Evolutionary conservation across 2,329 filamentous ascomycete genomes (phyloP), one percentile per base, ranked within the genome.

Genomic region (Colletotrichum tofieldiae): DNA sequence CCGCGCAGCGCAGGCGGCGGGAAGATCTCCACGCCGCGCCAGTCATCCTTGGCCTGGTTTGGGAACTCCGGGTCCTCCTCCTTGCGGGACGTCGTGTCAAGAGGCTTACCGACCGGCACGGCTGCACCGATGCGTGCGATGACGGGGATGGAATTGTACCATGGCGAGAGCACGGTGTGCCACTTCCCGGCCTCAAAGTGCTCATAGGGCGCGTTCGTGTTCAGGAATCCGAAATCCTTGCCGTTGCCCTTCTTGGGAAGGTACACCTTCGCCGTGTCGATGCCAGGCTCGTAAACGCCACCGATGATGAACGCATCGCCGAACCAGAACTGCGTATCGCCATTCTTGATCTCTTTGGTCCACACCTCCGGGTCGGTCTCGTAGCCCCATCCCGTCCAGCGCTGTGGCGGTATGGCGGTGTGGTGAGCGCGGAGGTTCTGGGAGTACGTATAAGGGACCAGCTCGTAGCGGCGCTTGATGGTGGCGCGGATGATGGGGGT

Each of bases 301-400:
- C 90, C 90, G 9, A 94, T 83, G 0, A 94, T 84, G 11, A 94
- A 81, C 0, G 87, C 84, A 66, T 93, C 90, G 14, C 92, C 92
- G 32, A 94, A 87, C 92, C 92, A 94, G 82, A 91, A 94, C 77
- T 94, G 92, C 5, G 88, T 88, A 75, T 94, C 92, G 9, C 92
- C 92, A 39, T 88, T 84, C 67, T 88, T 90, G 3, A 93, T 81
- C 0, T 84, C 77, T 59, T 84, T 85, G 2, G 83, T 89, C 92
- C 92, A 94, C 0, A 94, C 89, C 72, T 90, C 89, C 0, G 89
- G 83, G 75, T 94, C 92, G 0, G 81, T 77, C 77, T 94, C 92
- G 76, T 92, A 93, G 35, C 91, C 92, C 91, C 92, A 94, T 0
- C 92, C 93, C 0, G 90, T 90, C 92, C 93, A 94, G 63, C 92